Percentiles rank a stretch among this genome's conserved stretches.
Conservation (phyloP, 1,284 basidiomycete genomes). For the Ustilago tritici region DNA sequence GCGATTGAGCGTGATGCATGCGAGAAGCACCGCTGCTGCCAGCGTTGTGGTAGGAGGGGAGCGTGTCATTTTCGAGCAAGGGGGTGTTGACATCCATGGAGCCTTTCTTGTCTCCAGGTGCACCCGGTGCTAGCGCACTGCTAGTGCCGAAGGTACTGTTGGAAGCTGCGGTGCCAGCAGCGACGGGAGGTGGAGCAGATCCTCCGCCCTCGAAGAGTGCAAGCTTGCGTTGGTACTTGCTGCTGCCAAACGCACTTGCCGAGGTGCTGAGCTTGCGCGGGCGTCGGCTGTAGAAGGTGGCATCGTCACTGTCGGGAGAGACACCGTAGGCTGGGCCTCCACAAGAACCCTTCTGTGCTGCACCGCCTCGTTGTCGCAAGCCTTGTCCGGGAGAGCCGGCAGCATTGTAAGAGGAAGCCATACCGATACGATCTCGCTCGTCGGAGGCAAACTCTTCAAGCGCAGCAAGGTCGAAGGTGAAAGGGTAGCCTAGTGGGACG, state of each 20-base stretch:
- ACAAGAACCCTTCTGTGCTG: constrained; percentile 24
- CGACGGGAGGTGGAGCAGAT: constrained; percentile 57
- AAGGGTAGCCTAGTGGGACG: constrained; percentile 63
- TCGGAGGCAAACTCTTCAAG: constrained; percentile 64
- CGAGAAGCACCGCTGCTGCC: constrained; percentile 52
- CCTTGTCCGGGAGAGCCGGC: constrained; percentile 28
- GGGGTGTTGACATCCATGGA: constrained; percentile 68
- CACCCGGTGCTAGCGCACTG: constrained; percentile 13
- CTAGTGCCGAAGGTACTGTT: constrained; percentile 71
- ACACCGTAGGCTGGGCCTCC: constrained; percentile 48
- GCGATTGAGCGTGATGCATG: constrained; percentile 27
- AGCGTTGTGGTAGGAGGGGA: constrained; percentile 65
- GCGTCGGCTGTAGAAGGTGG: constrained; percentile 66
- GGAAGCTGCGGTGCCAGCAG: constrained; percentile 51
- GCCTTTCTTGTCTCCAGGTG: constrained; percentile 10
- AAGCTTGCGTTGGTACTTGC: constrained; percentile 80
- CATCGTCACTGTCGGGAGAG: constrained; percentile 64
- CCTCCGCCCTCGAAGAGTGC: constrained; percentile 85
- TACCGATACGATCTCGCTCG: constrained; percentile 60
- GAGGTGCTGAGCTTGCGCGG: constrained; percentile 56
- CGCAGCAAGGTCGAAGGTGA: constrained; percentile 62
- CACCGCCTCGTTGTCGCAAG: constrained; percentile 34
- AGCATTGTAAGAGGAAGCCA: constrained; percentile 28
- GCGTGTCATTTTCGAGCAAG: constrained; percentile 65
- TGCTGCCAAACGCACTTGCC: constrained; percentile 52